These are phyloP conservation scores for Mucor irregularis DNA, from an alignment of 371 early-diverging fungal species.

Conservation along the genomic window DNA sequence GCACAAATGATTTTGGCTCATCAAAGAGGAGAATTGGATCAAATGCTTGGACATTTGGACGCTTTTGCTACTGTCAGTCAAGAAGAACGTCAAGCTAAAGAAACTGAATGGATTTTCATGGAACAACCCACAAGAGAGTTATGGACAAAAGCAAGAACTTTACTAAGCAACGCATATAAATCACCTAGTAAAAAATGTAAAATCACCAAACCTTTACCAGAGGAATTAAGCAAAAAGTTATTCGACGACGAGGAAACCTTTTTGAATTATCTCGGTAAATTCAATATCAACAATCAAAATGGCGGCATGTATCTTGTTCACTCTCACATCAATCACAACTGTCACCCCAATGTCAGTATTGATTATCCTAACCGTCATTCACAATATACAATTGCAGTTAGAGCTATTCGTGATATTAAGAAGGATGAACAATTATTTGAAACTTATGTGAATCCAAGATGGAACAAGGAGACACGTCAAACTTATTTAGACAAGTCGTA, in stretches of 20 bases:
- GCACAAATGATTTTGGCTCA: constrained; percentile 59
- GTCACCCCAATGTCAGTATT: constrained; percentile 57
- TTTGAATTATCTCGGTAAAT: constrained; percentile 62
- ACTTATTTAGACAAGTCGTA: constrained; percentile 61
- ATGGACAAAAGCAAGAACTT: constrained; percentile 53
- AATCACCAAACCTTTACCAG: constrained; percentile 56
- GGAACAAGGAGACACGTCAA: constrained; percentile 61
- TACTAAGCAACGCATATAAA: constrained; percentile 49
- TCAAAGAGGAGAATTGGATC: constrained; percentile 54
- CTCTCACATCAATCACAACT: constrained; percentile 63
- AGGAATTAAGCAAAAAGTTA: constrained; percentile 36
- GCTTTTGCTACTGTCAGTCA: constrained; percentile 68
- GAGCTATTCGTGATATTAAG: constrained; percentile 57
- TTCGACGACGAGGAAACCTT: constrained; percentile 63
- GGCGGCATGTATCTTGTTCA: constrained; percentile 69
- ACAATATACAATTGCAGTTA: constrained; percentile 58
- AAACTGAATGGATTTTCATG: constrained; percentile 70
- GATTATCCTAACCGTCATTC: constrained; percentile 49
- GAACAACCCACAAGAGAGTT: constrained; percentile 52
- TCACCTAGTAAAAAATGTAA: constrained; percentile 52
- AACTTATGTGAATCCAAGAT: constrained; percentile 66
- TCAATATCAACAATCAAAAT: constrained; percentile 70
- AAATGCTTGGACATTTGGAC: constrained; percentile 54
- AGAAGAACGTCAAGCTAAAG: constrained; percentile 65
- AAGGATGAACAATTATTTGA: constrained; percentile 62